Percentiles rank a stretch among this genome's conserved stretches.
phyloP scores from a whole-genome alignment of 805 yeast species.

The Ogataea allantospora region DNA sequence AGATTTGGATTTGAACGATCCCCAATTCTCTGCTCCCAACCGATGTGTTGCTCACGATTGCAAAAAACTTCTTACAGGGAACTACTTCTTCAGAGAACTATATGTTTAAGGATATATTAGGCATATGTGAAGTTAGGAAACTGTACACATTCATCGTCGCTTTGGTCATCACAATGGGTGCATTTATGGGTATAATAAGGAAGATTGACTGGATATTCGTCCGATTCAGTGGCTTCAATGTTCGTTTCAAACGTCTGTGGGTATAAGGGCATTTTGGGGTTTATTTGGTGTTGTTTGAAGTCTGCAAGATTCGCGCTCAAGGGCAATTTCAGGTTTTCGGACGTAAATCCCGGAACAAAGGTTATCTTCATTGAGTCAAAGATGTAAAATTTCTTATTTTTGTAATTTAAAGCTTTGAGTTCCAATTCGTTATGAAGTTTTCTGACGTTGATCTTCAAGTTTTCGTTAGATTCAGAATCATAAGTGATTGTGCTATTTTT shows the following conservation, averaged over 20 bases:
- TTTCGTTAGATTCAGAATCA: constrained; percentile 15
- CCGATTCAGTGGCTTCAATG: constrained; percentile 24
- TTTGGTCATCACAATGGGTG: constrained; percentile 16
- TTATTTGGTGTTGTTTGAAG: constrained; percentile 17
- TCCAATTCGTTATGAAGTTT: constrained; percentile 29
- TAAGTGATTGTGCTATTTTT: constrained; percentile 22
- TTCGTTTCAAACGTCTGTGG: constrained; percentile 14
- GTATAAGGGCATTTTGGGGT: constrained; percentile 22
- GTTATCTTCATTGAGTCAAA: constrained; percentile 32
- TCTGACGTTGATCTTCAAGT: constrained; percentile 12
- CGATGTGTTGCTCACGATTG: constrained; percentile 59
- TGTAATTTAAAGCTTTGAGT: constrained; percentile 27
- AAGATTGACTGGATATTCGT: constrained; percentile 25
- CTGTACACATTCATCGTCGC: constrained; percentile 2
- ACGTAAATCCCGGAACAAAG: constrained; percentile 25
- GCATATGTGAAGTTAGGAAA: constrained; percentile 17
- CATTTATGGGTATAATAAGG: constrained; percentile 24
- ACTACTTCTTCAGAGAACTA: constrained; percentile 55
- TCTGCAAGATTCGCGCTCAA: constrained; percentile 13
- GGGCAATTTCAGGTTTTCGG: constrained; percentile 23
- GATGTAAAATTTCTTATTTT: constrained; percentile 26
- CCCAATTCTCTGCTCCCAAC: constrained; percentile 51
- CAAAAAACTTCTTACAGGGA: constrained; percentile 40
- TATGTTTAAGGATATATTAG: constrained; percentile 33
- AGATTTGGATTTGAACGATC: constrained; percentile 36